Evolutionary conservation across 345 rosid genomes (phyloP), one percentile per base, ranked within the genome.

Genomic region (Punica granatum): DNA sequence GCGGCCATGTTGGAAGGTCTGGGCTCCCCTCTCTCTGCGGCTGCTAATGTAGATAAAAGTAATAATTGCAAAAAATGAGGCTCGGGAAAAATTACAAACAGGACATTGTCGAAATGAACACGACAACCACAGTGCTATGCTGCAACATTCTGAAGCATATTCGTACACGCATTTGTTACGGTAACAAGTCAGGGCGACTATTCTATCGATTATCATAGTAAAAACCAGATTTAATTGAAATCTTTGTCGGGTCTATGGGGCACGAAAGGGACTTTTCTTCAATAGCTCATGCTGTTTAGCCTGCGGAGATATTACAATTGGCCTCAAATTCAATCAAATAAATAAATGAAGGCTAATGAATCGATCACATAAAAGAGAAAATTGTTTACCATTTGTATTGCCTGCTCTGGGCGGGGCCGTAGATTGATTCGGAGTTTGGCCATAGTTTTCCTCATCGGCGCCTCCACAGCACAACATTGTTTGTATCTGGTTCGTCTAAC

Each of bases 381-480:
- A 83, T 84, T 82, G 13, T 76, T 5, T 83, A 67, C 79, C 82
- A 60, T 79, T 76, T 32, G 82, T 76, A 37, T 78, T 79, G n/a
- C 88, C 92, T 10, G 85, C 85, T 73, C 73, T 81, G 23, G 92
- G 95, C n/a, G 96, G 96, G 56, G 92, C 87, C 63, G 95, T 75
- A 63, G 81, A 67, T 65, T 86, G 89, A 77, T 77, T 86, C 31
- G 92, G 81, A 11, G 91, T 84, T 5, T 91, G 86, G 60, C 90
- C 90, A 53, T 74, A 63, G 19, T 80, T 79, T 73, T 94, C 98
- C 80, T 94, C 98, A 79, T 91, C 97, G 64, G 80, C 75, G 67
- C 85, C 99, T 69, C 89, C 92, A 71, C 99, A 94, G 78, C 99
- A 94, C 71, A 83, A 88, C 97, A 94, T 91, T 32, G 65, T 67